Evolutionary conservation across 768 basidiomycete genomes (phyloP).

Genomic region (Trametes cingulata): DNA sequence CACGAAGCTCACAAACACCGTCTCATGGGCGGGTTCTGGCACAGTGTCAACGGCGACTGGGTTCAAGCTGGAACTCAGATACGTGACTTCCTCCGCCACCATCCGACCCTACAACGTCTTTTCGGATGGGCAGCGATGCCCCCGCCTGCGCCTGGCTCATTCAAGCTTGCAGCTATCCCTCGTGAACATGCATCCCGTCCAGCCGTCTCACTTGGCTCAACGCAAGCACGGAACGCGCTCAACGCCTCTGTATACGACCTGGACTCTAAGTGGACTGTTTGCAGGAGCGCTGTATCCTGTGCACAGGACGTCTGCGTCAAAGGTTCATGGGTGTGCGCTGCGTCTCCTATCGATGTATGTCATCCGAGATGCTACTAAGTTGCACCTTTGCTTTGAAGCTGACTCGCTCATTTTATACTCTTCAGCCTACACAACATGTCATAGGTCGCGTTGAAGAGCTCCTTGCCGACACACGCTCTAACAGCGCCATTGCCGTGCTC

Average conservation of each 20-base stretch:
- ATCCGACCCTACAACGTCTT: background rate
- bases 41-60: background rate
- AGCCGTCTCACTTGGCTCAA: background rate
- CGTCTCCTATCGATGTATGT: background rate
- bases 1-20: constrained; percentile 35
- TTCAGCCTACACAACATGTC: background rate
- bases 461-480: background rate
- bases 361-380: too few relatives aligned
- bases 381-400: too few relatives aligned
- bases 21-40: background rate
- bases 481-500: background rate
- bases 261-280: background rate
- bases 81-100: background rate
- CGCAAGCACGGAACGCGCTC: background rate
- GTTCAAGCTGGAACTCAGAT: background rate
- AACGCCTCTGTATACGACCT: background rate
- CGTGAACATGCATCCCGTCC: background rate
- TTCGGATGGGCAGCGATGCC: background rate
- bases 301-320: background rate
- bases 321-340: background rate
- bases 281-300: background rate
- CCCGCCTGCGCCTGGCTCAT: background rate
- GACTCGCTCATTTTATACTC: background rate
- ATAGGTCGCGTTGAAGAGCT: background rate
- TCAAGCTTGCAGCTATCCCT: background rate